Evolutionary conservation across 2,329 filamentous ascomycete species (phyloP), one percentile per base, ranked within the genome.

Genomic region (Pseudogymnoascus sp.): DNA sequence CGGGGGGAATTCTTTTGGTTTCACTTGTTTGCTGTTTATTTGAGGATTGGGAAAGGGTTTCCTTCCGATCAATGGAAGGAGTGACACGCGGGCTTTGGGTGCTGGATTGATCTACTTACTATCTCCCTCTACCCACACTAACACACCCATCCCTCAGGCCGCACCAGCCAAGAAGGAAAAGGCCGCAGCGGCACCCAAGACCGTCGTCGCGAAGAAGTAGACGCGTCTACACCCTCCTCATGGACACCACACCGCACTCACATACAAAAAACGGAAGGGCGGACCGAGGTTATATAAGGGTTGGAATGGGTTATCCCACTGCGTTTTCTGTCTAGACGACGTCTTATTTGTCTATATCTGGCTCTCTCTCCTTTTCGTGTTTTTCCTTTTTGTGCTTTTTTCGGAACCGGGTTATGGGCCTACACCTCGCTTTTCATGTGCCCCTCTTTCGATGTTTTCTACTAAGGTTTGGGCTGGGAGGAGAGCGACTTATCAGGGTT

Each of bases 401-500:
- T 21, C 12, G 42, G 21, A 47, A 26, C 21, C 18, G 42, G 21
- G 18, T 23, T 47, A 47, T 47, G 42, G 42, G 12, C 21, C 10
- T 47, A 47, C 21, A 47, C 14, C 42, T 47, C 42, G 42, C 21
- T 47, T 47, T 47, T 47, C 42, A 23, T 47, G 21, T 47, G 21
- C 42, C 26, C 21, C 42, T 47, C 21, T 40, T n/a, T 47, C 23
- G 21, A 47, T 47, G 18, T 47, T 47, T 26, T 47, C 42, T 47
- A 21, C 12, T 47, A 26, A 21, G 42, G 21, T 47, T 47, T 47
- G 21, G 42, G 42, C 21, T 47, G 42, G 42, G 42, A 47, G 42
- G 42, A 47, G 42, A 47, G 42, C 42, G 42, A 47, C 42, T 47
- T 47, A 47, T 47, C 21, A 47, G 42, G 42, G 42, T 47, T 47